Percentiles rank a stretch among this genome's conserved stretches.
phyloP scores from a whole-genome alignment of 129 eudicot species.

The Chrysanthemum seticuspe region DNA sequence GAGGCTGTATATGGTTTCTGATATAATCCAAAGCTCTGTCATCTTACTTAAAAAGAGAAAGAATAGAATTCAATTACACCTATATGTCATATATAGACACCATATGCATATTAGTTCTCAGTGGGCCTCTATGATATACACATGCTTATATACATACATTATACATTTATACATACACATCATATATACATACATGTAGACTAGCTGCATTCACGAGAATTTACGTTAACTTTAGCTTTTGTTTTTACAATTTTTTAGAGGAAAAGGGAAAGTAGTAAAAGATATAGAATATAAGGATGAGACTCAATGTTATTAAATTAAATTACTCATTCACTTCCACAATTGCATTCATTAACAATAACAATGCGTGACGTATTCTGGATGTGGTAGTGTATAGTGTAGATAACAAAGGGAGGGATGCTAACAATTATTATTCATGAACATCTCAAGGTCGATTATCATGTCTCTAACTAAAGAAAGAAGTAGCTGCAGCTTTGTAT shows the following conservation, averaged over 20 bases:
- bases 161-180: constrained; percentile 1
- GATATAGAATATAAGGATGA: no score
- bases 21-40: constrained; percentile 27
- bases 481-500: constrained; percentile 11
- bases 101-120: constrained; percentile 23
- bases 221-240: constrained; percentile 19
- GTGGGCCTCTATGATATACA: not conserved
- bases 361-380: no score
- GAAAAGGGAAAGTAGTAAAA: no score
- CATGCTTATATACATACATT: not conserved
- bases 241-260: not conserved
- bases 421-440: constrained; percentile 5
- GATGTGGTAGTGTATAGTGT: no score
- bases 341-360: no score
- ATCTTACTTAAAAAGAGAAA: constrained; percentile 29
- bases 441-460: not conserved
- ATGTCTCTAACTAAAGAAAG: constrained; percentile 5
- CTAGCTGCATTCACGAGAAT: constrained; percentile 24
- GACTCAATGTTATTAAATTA: no score
- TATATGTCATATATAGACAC: constrained; percentile 24
- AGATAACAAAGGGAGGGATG: constrained; percentile 18
- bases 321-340: no score
- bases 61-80: constrained; percentile 26
- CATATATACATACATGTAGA: not conserved
- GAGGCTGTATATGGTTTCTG: constrained; percentile 25